phyloP scores from a whole-genome alignment of 2,329 filamentous ascomycete genomes.

The Seiridium unicorne region DNA sequence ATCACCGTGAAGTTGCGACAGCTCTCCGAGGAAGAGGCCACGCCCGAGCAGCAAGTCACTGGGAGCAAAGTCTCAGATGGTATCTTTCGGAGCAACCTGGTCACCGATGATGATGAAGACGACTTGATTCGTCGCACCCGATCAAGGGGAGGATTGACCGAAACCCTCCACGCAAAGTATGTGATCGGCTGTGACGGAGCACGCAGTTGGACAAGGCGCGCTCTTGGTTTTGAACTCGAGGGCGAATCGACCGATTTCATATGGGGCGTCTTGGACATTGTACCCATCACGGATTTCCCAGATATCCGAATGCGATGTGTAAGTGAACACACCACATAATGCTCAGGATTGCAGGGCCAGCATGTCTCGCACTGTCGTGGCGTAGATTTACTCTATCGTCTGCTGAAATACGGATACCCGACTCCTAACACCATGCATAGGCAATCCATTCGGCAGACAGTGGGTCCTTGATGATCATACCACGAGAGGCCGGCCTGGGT shows the following conservation, averaged over 20 bases:
- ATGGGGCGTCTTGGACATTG: slow-evolving; percentile 39
- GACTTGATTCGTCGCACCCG: slow-evolving; percentile 33
- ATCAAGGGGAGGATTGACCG: slow-evolving; percentile 20
- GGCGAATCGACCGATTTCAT: slow-evolving; percentile 50
- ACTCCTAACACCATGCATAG: slow-evolving; percentile 48
- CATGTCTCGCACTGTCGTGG: neutral
- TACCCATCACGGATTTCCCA: slow-evolving; percentile 43
- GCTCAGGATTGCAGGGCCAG: neutral
- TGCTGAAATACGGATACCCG: slow-evolving; percentile 32
- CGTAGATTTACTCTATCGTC: neutral
- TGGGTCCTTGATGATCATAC: slow-evolving; percentile 58
- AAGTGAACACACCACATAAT: too few relatives aligned
- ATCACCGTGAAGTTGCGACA: slow-evolving; percentile 58
- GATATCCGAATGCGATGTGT: neutral
- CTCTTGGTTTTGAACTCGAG: slow-evolving; percentile 41
- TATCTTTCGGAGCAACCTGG: slow-evolving; percentile 58
- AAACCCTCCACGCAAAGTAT: slow-evolving; percentile 30
- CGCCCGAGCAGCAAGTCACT: slow-evolving; percentile 34
- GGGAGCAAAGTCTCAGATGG: slow-evolving; percentile 45
- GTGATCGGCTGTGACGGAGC: slow-evolving; percentile 23
- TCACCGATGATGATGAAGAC: slow-evolving; percentile 52
- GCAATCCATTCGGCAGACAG: slow-evolving; percentile 45
- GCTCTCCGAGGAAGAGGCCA: slow-evolving; percentile 56
- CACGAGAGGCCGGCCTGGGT: slow-evolving; percentile 55
- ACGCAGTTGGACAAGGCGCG: slow-evolving; percentile 20